Base-by-base conservation (phyloP, 2,329 filamentous ascomycete genomes). In the Exophiala spinifera region DNA sequence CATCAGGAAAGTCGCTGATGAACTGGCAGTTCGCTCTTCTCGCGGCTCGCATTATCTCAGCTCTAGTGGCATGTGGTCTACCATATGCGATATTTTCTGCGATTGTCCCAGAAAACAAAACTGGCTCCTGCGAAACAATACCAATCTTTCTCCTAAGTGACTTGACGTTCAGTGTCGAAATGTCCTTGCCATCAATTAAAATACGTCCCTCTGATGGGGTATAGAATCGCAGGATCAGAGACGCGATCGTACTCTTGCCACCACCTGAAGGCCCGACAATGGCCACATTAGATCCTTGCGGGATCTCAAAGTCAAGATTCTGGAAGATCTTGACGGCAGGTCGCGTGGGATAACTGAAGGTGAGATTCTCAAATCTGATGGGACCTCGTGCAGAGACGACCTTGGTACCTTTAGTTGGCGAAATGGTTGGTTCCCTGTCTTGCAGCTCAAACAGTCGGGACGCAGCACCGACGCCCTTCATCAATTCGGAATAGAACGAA, bases 381-480 rank as follows among this genome's bases (percentile, higher is more conserved):
- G 87, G 83, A 1, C 94, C 94, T 60, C 91, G 87, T 0, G 92
- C 92, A 20, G 90, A 95, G 51, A 77, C 80, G 25, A 99, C 91
- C 56, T 84, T 86, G 25, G 79, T 69, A 60, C 94, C 94, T 49
- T 87, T 84, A 0, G 95, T 99, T 17, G 91, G 84, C n/a, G 86
- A 86, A 57, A 97, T 95, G 2, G 85, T 87, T 0, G 91, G 88
- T 55, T 89, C 78, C 59, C 94, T 86, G 70, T 99, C 94, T 69
- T 97, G 91, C 4, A 99, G 81, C 68, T 99, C 94, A 66, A 99
- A 99, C 1, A 99, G 79, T 56, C 94, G 87, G 66, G 88, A 95
- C n/a, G 94, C 94, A 39, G 94, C 94, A 65, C 95, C 94, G 3
- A 96, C 92, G 39, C 95, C 95, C 72, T 99, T 99, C 94, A 99